Evolutionary conservation across 495 filamentous ascomycete genomes (phyloP), one percentile per base, ranked within the genome.

Genomic region (Penicillium soppii): DNA sequence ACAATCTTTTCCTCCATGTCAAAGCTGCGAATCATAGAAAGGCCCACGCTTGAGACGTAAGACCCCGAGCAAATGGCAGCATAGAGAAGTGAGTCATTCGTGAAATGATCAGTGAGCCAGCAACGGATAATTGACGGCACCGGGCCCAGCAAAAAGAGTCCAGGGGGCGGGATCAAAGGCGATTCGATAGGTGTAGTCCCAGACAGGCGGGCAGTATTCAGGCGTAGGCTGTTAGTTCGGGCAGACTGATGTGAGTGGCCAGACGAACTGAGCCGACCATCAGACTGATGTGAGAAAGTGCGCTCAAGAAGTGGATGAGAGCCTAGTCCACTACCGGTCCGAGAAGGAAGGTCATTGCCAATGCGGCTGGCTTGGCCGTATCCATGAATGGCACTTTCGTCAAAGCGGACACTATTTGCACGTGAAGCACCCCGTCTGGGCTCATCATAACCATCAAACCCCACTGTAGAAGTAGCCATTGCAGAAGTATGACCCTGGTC

Each of bases 351-450:
- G 45, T 98, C 94, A 25, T 84, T 81, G 20, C 87, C 91, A 45
- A 88, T 83, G 22, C 92, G 83, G 54, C 83, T 86, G 36, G 85
- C 83, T 53, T 92, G 90, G 29, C 86, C 86, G 78, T 88, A 89
- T 41, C 90, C 89, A 55, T 96, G 92, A 50, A 95, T 82, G 2
- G 95, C 92, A 62, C 90, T 96, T 65, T 97, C 92, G 63, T 98
- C 94, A 60, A 98, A 98, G n/a, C 94, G 88, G 54, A 98, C 94
- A 67, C 95, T 97, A 61, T 97, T 97, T 17, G 94, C 94, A 55
- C 94, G 80, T 23, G 95, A 98, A 25, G 91, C 85, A 5, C 94
- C 94, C 48, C 95, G 82, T 50, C 95, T 80, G 3, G 92, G 95
- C 64, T 97, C 92, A 35, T 97, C 90, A 51, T 96, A 92, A 5